Percentiles rank a stretch among this genome's conserved stretches.
Conservation (phyloP, 768 basidiomycete species). For the Mycena belliarum region DNA sequence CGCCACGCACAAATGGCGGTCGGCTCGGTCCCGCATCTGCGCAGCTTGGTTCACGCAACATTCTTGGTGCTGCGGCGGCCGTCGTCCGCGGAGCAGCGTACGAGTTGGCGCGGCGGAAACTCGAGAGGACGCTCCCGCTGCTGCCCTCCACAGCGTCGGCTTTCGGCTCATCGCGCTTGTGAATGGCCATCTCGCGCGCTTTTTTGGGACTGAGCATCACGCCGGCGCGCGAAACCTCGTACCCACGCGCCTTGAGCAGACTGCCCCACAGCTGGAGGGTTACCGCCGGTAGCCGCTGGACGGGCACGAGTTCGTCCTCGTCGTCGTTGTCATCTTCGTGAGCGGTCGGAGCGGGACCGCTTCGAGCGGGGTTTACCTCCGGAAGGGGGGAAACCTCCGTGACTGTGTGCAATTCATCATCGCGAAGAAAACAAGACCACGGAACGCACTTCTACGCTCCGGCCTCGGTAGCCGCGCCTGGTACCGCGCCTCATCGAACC, state of each 20-base stretch:
- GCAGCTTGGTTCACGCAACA: neutral
- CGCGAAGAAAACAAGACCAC: too few species aligned
- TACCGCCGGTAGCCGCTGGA: conserved; percentile 59
- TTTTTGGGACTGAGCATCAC: conserved; percentile 66
- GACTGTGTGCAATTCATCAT: neutral
- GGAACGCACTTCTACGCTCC: conserved; percentile 39
- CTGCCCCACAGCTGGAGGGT: conserved; percentile 72
- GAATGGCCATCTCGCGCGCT: conserved; percentile 22
- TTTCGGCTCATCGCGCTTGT: neutral
- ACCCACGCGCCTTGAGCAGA: conserved; percentile 68
- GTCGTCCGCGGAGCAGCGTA: conserved; percentile 34
- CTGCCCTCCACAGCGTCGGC: conserved; percentile 12
- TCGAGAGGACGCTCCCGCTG: conserved; percentile 50
- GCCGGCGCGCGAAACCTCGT: conserved; percentile 57
- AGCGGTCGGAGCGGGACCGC: neutral
- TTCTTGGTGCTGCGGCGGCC: neutral
- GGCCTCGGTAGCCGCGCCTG: conserved; percentile 61
- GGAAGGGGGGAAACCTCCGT: conserved; percentile 8
- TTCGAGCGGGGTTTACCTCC: neutral
- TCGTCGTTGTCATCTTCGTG: conserved; percentile 3
- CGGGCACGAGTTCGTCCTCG: conserved; percentile 42
- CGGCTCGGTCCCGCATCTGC: conserved; percentile 20
- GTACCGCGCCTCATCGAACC: conserved; percentile 66
- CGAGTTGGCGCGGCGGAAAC: conserved; percentile 65
- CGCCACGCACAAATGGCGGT: conserved; percentile 7